phyloP scores from a whole-genome alignment of 2,329 filamentous ascomycete genomes.

The Aspergillus pseudoglaucus region DNA sequence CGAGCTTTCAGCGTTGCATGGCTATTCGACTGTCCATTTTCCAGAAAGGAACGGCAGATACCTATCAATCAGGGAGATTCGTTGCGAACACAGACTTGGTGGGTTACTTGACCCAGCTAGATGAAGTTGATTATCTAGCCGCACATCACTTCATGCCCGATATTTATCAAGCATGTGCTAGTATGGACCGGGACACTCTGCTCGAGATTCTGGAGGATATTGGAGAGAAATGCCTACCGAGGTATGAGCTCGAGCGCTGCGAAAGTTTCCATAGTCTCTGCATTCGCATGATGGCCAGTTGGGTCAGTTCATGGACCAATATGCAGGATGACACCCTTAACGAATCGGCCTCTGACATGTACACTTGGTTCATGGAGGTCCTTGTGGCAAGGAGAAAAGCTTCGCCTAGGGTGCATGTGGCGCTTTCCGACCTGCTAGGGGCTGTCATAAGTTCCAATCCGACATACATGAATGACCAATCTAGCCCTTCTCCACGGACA shows the following conservation, averaged over 20 bases:
- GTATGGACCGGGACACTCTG: slow-evolving; percentile 29
- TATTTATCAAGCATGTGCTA: slow-evolving; percentile 24
- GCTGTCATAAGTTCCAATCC: slow-evolving; percentile 61
- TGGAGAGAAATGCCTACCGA: slow-evolving; percentile 43
- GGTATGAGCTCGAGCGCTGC: slow-evolving; percentile 61
- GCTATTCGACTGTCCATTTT: slow-evolving; percentile 31
- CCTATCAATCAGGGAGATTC: neutral
- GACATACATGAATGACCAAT: slow-evolving; percentile 57
- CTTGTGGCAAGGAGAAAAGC: slow-evolving; percentile 62
- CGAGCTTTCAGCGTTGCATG: slow-evolving; percentile 31
- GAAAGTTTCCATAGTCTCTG: slow-evolving; percentile 65
- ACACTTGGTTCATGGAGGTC: slow-evolving; percentile 66
- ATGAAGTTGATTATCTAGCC: slow-evolving; percentile 33
- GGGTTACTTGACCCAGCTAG: slow-evolving; percentile 31
- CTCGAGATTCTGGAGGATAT: slow-evolving; percentile 43
- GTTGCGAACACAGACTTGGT: slow-evolving; percentile 14
- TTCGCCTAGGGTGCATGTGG: slow-evolving; percentile 62
- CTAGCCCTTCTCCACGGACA: slow-evolving; percentile 59
- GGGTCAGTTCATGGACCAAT: slow-evolving; percentile 58
- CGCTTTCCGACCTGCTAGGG: slow-evolving; percentile 63
- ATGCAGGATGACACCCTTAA: slow-evolving; percentile 52
- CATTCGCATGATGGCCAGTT: slow-evolving; percentile 60
- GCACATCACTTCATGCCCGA: slow-evolving; percentile 24
- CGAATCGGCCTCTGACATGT: slow-evolving; percentile 67
- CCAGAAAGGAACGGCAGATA: slow-evolving; percentile 9